Conservation (phyloP, 371 early-diverging fungal genomes). For the Nematocida homosporus region DNA sequence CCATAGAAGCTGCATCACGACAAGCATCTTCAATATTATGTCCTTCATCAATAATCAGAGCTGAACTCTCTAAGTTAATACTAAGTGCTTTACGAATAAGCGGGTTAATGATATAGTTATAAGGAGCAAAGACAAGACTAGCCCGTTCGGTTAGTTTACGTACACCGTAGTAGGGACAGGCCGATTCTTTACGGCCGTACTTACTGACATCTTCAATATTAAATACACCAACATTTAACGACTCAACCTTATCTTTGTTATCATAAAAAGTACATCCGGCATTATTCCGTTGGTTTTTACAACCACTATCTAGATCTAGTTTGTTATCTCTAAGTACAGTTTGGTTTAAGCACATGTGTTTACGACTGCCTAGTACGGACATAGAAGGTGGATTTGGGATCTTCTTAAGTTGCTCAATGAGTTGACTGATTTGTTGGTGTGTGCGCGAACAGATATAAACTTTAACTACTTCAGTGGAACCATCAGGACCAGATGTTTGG, state of each 20-base stretch:
- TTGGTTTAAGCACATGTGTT: constrained; percentile 79
- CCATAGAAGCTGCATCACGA: constrained; percentile 69
- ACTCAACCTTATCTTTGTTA: constrained; percentile 38
- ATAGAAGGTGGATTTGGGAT: constrained; percentile 72
- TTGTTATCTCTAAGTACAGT: constrained; percentile 70
- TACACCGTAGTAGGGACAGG: constrained; percentile 78
- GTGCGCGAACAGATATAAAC: constrained; percentile 78
- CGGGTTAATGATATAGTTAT: constrained; percentile 81
- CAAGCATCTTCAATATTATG: constrained; percentile 70
- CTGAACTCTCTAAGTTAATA: constrained; percentile 69
- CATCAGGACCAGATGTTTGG: no score
- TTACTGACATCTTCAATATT: constrained; percentile 69
- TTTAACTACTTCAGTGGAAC: constrained; percentile 38
- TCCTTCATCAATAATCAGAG: constrained; percentile 82
- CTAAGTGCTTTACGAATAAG: constrained; percentile 67
- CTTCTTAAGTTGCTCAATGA: constrained; percentile 77
- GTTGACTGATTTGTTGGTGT: constrained; percentile 85
- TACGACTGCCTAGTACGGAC: constrained; percentile 72
- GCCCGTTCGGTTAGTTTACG: constrained; percentile 70
- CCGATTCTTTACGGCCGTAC: constrained; percentile 62
- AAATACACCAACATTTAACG: constrained; percentile 6
- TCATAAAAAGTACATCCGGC: constrained; percentile 60
- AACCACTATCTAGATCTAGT: constrained; percentile 69
- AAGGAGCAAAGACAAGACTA: constrained; percentile 80
- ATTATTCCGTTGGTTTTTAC: constrained; percentile 73